A percentile compares a stretch with the other conserved stretches of the same genome.
phyloP scores from a whole-genome alignment of 2,329 filamentous ascomycete species.

The Trichoderma sp. region DNA sequence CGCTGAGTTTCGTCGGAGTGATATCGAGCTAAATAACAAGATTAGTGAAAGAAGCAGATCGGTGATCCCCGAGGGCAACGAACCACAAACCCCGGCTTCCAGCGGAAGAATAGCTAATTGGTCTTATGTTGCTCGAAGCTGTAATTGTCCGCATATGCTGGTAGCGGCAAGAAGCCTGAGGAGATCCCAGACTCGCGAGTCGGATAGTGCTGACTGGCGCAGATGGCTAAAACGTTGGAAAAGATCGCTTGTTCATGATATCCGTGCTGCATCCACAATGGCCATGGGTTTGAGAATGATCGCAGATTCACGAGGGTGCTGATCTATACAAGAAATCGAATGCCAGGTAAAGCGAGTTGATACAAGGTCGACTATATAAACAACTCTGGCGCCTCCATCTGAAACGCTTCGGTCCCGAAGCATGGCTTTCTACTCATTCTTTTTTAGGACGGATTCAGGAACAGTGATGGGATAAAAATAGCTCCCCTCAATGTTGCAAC shows the following conservation, averaged over 20 bases:
- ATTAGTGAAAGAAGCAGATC: background rate
- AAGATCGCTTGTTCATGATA: conserved; percentile 13
- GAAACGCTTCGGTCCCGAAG: background rate
- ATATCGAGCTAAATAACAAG: background rate
- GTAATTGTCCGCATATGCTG: background rate
- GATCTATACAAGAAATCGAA: background rate
- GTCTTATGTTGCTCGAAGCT: background rate
- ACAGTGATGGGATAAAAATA: conserved; percentile 12
- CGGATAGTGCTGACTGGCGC: conserved; percentile 24
- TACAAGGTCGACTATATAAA: background rate
- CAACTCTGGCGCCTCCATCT: conserved; percentile 3
- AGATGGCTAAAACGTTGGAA: conserved; percentile 21
- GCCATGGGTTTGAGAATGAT: conserved; percentile 5
- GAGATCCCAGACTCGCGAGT: conserved; percentile 14
- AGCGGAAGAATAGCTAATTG: background rate
- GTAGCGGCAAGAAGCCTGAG: background rate
- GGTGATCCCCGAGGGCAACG: background rate
- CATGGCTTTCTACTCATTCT: background rate
- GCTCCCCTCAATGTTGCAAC: background rate
- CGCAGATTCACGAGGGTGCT: conserved; percentile 5
- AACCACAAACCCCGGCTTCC: background rate
- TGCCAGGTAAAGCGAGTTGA: background rate
- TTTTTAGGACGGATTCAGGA: background rate
- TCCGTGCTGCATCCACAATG: conserved; percentile 2
- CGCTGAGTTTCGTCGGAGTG: background rate